phyloP scores from a whole-genome alignment of 176 grass and related monocot genomes.

The Pharus latifolius region DNA sequence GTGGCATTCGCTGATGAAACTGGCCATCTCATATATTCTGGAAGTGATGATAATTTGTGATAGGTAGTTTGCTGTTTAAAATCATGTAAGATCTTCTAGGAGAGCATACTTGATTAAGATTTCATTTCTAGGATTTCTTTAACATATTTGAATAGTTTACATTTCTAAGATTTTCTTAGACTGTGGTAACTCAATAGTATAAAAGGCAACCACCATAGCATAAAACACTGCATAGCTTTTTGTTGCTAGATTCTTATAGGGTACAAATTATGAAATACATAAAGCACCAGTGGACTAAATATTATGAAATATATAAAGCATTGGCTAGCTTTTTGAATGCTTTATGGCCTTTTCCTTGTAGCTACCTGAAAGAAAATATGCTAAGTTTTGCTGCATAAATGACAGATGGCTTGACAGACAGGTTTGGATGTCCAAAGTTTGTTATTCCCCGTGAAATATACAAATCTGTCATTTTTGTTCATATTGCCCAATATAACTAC shows the following conservation, averaged over 20 bases:
- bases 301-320: too few relatives aligned
- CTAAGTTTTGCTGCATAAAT: background rate
- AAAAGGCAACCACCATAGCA: too few relatives aligned
- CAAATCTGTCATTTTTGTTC: background rate
- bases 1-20: slow-evolving; percentile 75
- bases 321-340: background rate
- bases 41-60: slow-evolving; percentile 77
- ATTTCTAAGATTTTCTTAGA: background rate
- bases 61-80: slow-evolving; percentile 47
- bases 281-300: too few relatives aligned
- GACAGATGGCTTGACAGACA: background rate
- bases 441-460: background rate
- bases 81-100: background rate
- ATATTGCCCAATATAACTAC: background rate
- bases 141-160: background rate
- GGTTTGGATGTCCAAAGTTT: background rate
- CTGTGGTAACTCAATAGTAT: background rate
- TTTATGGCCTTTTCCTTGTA: background rate
- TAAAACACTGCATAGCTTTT: too few relatives aligned
- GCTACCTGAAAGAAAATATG: background rate
- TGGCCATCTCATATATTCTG: slow-evolving; percentile 75
- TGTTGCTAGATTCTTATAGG: too few relatives aligned
- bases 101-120: background rate
- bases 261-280: too few relatives aligned
- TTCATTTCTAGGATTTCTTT: background rate